Conservation (phyloP, 768 basidiomycete species). For the Hydnum rufescens region DNA sequence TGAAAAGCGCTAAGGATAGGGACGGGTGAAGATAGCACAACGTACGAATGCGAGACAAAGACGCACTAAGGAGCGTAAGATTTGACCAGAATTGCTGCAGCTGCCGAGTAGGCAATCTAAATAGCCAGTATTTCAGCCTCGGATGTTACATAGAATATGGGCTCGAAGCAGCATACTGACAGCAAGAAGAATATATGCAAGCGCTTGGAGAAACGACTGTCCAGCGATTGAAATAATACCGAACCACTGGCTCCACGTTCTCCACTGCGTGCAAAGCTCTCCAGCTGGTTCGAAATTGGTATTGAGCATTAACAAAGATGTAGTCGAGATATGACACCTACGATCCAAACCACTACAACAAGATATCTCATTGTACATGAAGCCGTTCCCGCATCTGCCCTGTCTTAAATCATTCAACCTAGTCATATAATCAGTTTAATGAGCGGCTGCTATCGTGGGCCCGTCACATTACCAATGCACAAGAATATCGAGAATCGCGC, state of each 20-base stretch:
- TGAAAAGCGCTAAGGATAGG: conserved; percentile 40
- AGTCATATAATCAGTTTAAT: background rate
- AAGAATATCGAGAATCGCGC: conserved; percentile 53
- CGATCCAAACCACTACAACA: conserved; percentile 49
- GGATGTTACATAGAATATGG: background rate
- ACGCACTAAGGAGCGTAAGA: conserved; percentile 53
- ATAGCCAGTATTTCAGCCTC: background rate
- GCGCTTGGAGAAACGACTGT: conserved; percentile 42
- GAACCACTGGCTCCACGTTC: conserved; percentile 44
- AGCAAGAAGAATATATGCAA: conserved; percentile 42
- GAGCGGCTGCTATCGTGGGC: background rate
- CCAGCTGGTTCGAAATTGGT: conserved; percentile 27
- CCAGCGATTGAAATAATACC: conserved; percentile 33
- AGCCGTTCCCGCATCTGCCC: conserved; percentile 44
- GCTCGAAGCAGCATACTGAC: too few relatives aligned
- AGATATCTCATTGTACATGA: conserved; percentile 51
- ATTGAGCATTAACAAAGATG: conserved; percentile 13
- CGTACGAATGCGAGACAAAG: background rate
- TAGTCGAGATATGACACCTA: conserved; percentile 9
- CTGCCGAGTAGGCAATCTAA: conserved; percentile 41
- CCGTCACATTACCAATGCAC: conserved; percentile 41
- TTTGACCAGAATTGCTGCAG: conserved; percentile 41
- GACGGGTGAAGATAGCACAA: background rate
- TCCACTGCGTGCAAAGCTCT: conserved; percentile 45
- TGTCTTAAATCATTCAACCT: conserved; percentile 54